Conservation (phyloP, 441 rosid species). For the Sinapis alba region DNA sequence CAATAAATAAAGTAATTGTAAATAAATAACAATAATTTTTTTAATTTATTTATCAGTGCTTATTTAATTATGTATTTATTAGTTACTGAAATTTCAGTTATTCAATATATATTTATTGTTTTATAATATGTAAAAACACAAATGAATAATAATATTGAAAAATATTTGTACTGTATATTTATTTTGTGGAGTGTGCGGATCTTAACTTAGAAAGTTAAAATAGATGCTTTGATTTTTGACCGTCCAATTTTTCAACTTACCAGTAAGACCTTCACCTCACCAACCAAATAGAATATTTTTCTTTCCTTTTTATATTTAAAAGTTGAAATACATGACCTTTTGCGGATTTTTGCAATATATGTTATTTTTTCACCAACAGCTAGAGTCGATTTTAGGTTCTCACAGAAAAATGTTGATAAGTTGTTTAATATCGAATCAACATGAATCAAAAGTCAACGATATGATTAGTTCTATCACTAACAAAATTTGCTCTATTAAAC, state of each 20-base stretch:
- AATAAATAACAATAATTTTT: too few species aligned
- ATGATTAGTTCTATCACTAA: neutral
- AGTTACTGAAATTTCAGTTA: too few species aligned
- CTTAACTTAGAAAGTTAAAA: too few species aligned
- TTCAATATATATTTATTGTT: too few species aligned
- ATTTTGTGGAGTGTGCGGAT: too few species aligned
- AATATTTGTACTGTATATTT: too few species aligned
- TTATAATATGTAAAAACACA: too few species aligned
- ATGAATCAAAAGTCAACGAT: neutral
- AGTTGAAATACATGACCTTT: neutral
- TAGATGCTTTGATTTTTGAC: slow-evolving; percentile 20
- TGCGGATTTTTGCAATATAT: neutral
- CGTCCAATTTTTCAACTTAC: slow-evolving; percentile 8
- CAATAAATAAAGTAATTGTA: too few species aligned
- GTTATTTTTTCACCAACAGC: neutral
- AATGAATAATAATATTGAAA: too few species aligned
- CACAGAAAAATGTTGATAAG: neutral
- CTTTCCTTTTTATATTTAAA: neutral
- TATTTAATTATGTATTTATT: too few species aligned
- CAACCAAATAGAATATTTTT: neutral
- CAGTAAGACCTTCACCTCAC: neutral
- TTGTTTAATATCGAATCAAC: neutral
- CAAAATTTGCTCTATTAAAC: neutral
- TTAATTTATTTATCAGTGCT: too few species aligned
- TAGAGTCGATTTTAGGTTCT: neutral